A percentile compares a stretch with the other conserved stretches of the same genome.
These are phyloP conservation scores for Anthoceros angustus DNA, from an alignment of 225 moss, liverwort and hornwort genomes.

Conservation along the genomic window DNA sequence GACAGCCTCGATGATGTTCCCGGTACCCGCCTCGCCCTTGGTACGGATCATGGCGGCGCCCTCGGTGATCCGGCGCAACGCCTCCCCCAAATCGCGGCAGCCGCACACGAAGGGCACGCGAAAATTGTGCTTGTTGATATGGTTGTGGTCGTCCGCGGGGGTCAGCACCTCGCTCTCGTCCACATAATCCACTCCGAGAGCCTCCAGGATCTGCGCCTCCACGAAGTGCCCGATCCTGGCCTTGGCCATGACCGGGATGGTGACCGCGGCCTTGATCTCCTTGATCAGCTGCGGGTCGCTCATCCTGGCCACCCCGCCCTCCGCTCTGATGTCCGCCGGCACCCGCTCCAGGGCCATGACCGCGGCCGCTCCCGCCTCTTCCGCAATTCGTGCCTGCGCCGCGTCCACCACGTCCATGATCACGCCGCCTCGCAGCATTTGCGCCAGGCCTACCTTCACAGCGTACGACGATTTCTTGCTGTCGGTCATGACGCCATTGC, in stretches of 20 bases:
- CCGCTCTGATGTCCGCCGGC: conserved; percentile 79
- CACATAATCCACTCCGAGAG: conserved; percentile 82
- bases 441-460: conserved; percentile 85
- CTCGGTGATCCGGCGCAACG: conserved; percentile 66
- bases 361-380: conserved; percentile 81
- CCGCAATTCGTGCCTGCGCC: conserved; percentile 66
- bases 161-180: conserved; percentile 92
- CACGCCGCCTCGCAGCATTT: conserved; percentile 90
- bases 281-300: conserved; percentile 74
- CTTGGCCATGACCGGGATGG: conserved; percentile 93
- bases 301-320: conserved; percentile 86
- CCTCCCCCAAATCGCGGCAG: conserved; percentile 80
- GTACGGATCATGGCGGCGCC: conserved; percentile 92
- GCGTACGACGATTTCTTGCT: conserved; percentile 81
- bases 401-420: conserved; percentile 94
- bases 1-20: conserved; percentile 77
- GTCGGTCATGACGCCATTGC: conserved; percentile 55
- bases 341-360: conserved; percentile 97
- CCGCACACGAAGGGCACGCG: conserved; percentile 84
- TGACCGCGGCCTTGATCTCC: conserved; percentile 91
- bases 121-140: conserved; percentile 94
- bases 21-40: conserved; percentile 85
- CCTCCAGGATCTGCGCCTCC: conserved; percentile 86
- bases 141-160: conserved; percentile 61
- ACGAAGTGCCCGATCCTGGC: conserved; percentile 92